phyloP scores from a whole-genome alignment of 495 filamentous ascomycete species.

The Physcia stellaris region DNA sequence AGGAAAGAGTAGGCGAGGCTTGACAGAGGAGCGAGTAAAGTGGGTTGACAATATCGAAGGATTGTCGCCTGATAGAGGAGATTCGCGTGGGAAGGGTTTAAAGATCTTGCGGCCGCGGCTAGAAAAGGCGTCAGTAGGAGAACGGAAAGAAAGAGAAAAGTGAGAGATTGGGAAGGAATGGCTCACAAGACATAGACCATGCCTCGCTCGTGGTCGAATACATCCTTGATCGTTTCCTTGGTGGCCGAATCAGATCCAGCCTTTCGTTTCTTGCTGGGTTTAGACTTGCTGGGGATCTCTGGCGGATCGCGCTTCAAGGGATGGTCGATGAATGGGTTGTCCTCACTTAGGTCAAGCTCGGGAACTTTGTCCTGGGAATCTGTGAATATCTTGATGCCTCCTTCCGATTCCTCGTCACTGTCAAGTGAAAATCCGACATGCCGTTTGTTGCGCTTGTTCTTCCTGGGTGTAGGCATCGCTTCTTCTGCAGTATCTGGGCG shows the following conservation, averaged over 20 bases:
- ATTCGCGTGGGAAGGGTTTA: slow-evolving; percentile 34
- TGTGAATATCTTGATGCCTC: slow-evolving; percentile 69
- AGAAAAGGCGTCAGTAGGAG: too few species aligned
- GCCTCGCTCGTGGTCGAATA: slow-evolving; percentile 56
- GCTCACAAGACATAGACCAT: slow-evolving; percentile 83
- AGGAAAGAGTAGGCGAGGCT: slow-evolving; percentile 78
- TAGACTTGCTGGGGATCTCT: slow-evolving; percentile 22
- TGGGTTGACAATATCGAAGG: slow-evolving; percentile 38
- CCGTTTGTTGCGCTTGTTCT: slow-evolving; percentile 39
- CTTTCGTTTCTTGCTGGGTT: slow-evolving; percentile 27
- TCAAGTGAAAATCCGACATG: slow-evolving; percentile 54
- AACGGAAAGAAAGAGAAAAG: too few species aligned
- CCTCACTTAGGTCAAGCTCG: slow-evolving; percentile 43
- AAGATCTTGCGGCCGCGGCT: slow-evolving; percentile 89
- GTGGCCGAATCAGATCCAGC: slow-evolving; percentile 30
- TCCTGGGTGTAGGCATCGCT: slow-evolving; percentile 43
- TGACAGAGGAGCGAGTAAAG: slow-evolving; percentile 59
- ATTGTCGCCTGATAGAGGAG: slow-evolving; percentile 30
- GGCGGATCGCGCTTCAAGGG: slow-evolving; percentile 18
- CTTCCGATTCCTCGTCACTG: slow-evolving; percentile 42
- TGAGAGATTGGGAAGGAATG: slow-evolving; percentile 15
- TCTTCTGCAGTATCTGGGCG: slow-evolving; percentile 35
- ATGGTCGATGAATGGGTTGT: slow-evolving; percentile 65
- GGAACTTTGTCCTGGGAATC: slow-evolving; percentile 82
- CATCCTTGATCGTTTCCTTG: slow-evolving; percentile 44